A percentile compares a stretch with the other conserved stretches of the same genome.
These are phyloP conservation scores for Strigomonas culicis DNA, from an alignment of 208 protist genomes.

Conservation along the genomic window DNA sequence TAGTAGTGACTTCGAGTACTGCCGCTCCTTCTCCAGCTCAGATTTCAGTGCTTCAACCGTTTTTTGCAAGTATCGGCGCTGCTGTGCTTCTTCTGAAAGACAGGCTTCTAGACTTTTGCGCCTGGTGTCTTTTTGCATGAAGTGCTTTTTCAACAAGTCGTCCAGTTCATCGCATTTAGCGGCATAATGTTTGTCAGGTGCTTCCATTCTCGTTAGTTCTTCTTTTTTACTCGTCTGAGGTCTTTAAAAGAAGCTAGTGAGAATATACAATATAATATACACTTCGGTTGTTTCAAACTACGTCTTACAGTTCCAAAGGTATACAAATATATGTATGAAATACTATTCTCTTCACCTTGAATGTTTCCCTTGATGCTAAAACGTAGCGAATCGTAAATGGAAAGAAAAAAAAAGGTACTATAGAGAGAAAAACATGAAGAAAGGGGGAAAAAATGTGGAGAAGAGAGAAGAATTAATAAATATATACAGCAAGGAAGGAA, in stretches of 20 bases:
- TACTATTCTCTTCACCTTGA: too few relatives aligned
- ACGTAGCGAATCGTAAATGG: neutral
- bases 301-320: too few relatives aligned
- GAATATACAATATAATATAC: too few relatives aligned
- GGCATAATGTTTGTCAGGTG: conserved; percentile 11
- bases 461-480: neutral
- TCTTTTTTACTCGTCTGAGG: too few relatives aligned
- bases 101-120: conserved; percentile 16
- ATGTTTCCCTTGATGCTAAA: too few relatives aligned
- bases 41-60: neutral
- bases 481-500: too few relatives aligned
- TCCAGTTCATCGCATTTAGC: conserved; percentile 32
- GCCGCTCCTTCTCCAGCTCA: conserved; percentile 3
- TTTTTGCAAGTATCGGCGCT: conserved; percentile 3
- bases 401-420: conserved; percentile 15
- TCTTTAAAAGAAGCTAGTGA: too few relatives aligned
- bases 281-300: too few relatives aligned
- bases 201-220: too few relatives aligned
- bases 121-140: conserved; percentile 25
- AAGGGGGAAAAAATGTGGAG: too few relatives aligned
- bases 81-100: conserved; percentile 2
- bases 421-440: neutral
- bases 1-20: too few relatives aligned
- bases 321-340: too few relatives aligned
- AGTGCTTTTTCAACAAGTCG: conserved; percentile 24